Evolutionary conservation across 2,329 filamentous ascomycete genomes (phyloP).

Genomic region (Fusarium foetens): DNA sequence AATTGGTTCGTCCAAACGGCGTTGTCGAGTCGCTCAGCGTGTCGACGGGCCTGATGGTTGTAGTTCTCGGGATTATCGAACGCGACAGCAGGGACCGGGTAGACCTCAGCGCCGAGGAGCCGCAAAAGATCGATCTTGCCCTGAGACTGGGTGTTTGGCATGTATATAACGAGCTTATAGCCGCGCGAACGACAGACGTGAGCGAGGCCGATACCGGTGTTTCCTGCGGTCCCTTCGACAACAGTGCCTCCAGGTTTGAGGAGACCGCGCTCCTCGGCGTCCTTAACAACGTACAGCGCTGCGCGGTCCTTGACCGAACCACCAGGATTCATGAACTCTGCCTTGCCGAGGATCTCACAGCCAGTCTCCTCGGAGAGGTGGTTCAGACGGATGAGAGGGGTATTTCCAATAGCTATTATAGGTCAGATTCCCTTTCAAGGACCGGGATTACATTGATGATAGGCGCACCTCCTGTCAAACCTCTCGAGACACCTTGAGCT

Average conservation of each 20-base stretch:
- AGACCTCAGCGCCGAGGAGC: constrained; percentile 91
- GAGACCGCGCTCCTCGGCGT: constrained; percentile 89
- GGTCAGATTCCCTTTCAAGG: background rate
- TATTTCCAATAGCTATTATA: constrained; percentile 89
- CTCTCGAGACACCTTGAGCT: constrained; percentile 81
- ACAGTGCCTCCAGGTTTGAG: constrained; percentile 90
- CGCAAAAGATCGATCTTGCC: constrained; percentile 95
- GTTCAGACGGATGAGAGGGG: constrained; percentile 90
- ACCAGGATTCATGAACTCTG: constrained; percentile 98
- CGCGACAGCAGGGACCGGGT: constrained; percentile 93
- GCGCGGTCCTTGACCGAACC: constrained; percentile 97
- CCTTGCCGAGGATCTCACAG: constrained; percentile 94
- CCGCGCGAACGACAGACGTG: constrained; percentile 94
- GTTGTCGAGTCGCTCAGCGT: constrained; percentile 86
- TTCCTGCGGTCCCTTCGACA: constrained; percentile 95
- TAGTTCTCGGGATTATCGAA: constrained; percentile 97
- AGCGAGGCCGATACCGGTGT: constrained; percentile 96
- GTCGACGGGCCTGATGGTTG: constrained; percentile 92
- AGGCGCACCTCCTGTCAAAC: constrained; percentile 80
- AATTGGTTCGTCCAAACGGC: constrained; percentile 99
- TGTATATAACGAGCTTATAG: constrained; percentile 98
- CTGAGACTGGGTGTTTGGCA: constrained; percentile 98
- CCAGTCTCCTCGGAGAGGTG: constrained; percentile 88
- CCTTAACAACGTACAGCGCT: constrained; percentile 90
- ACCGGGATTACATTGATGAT: background rate